Base-by-base conservation (phyloP, 176 grass and related monocot genomes). In the Chloris gayana region DNA sequence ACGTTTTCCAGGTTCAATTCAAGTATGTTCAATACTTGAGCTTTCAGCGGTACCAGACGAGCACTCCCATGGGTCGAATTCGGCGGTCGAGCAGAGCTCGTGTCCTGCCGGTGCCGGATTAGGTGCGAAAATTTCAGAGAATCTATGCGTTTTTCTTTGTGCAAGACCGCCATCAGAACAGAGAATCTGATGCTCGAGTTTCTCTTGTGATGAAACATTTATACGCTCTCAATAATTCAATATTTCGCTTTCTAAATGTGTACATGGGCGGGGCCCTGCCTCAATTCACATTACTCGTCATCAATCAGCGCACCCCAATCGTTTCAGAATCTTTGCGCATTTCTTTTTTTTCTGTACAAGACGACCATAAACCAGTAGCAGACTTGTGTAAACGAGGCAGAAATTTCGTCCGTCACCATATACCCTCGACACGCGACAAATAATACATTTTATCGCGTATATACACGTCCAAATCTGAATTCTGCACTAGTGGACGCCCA, bases 401-500 rank as follows among this genome's bases (percentile, higher is more conserved):
- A 4, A 54, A 22, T 9, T 54, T 57, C 21, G 24, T 57, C 7
- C 25, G 25, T 6, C 58, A 1, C 12, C 11, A 14, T 61, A 61
- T 61, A 29, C 26, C 25, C 3, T 29, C 11, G 4, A 61, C 58
- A 61, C 58, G 7, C 56, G 11, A 29, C 58, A 14, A 61, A 61
- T 29, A 61, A 19, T 32, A 29, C 53, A 32, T 69, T 69, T 67
- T 27, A 51, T 68, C 76, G 31, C 46, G 4, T 7, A 24, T 4
- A 22, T 19, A 24, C 2, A 31, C 11, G 22, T 65, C 29, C 71
- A 60, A 35, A 50, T 18, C 51, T 22, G 11, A 31, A 15, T 24
- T 25, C 22, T 12, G 6, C 64, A n/a, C 59, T 73, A 44, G 47
- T 50, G 76, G 86, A 78, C 37, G 12, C 67, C 74, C 80, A 71